A percentile compares a stretch with the other conserved stretches of the same genome.
phyloP scores from a whole-genome alignment of 164 flowering plant genomes.

The Nelumbo lutea region DNA sequence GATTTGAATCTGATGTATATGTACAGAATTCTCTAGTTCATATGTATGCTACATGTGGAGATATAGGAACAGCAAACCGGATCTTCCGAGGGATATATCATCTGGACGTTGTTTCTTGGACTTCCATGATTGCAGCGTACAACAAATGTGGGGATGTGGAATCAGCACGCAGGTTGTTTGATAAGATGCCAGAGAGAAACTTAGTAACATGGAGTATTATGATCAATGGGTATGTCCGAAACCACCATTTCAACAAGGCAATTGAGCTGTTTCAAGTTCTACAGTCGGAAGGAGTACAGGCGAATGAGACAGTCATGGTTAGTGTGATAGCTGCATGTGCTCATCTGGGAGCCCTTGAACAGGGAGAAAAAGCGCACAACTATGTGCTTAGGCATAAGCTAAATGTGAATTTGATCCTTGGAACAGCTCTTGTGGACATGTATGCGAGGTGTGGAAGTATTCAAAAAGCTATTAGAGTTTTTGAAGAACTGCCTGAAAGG shows the following conservation, averaged over 20 bases:
- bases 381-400: neutral
- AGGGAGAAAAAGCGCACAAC: neutral
- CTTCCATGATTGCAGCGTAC: constrained; percentile 26
- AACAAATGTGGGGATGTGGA: constrained; percentile 20
- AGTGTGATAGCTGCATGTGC: constrained; percentile 24
- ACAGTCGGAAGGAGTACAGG: constrained; percentile 12
- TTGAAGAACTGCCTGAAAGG: neutral
- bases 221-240: constrained; percentile 25
- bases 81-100: constrained; percentile 11
- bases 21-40: too few species aligned
- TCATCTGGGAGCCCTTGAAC: constrained; percentile 25
- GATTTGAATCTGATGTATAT: too few species aligned
- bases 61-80: constrained; percentile 13
- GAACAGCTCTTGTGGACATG: neutral
- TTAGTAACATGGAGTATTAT: constrained; percentile 30
- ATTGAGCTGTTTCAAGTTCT: constrained; percentile 21
- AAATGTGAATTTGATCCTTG: neutral
- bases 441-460: neutral
- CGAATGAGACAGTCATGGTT: constrained; percentile 25
- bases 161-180: constrained; percentile 16
- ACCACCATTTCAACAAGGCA: constrained; percentile 13
- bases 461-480: neutral
- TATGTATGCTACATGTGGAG: too few species aligned
- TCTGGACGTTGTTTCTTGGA: constrained; percentile 30
- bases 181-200: constrained; percentile 13